Base-by-base conservation (phyloP, 1,139 yeast genomes). In the Blastobotrys persicus region DNA sequence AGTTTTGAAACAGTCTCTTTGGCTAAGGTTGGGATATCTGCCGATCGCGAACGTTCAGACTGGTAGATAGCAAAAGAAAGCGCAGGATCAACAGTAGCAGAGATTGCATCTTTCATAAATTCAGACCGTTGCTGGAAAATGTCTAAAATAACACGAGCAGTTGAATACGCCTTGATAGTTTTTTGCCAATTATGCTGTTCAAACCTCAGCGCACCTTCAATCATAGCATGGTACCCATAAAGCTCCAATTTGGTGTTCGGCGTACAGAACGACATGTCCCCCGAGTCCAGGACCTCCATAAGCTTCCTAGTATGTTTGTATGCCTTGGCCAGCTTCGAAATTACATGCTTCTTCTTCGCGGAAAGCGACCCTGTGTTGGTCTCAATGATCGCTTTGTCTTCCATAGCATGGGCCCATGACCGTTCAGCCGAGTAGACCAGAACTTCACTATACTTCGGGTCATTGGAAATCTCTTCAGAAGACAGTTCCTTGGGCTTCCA, bases 301-400 rank as follows among this genome's bases (percentile, higher is more conserved):
- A 88, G 65, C 34, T 72, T 72, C 39, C 71, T 66, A 31, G 77
- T 71, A 48, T 74, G 73, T 46, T 67, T 64, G 31, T 76, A 67
- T 0, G 92, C 82, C 64, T 79, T 83, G 62, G 84, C 86, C 56
- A 85, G 76, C 66, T 87, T 85, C 34, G 91, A 79, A 12, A 76
- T 64, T 62, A 86, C 72, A 52, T 85, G 77, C 45, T 73, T 72
- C 63, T 59, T 58, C 12, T 13, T 19, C 4, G 46, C 42, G 31
- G 54, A 47, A 9, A 58, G 53, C 1, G 61, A 54, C 3, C 74
- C 78, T 32, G 44, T 39, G 43, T 78, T 78, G 48, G 81, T 75
- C 56, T 83, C 89, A 57, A 81, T 66, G 48, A 76, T 67, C 18
- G 77, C 71, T 55, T 79, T 80, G 50, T 82, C 74, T 64, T 85